phyloP scores from a whole-genome alignment of 2,329 filamentous ascomycete species.

The Xylaria sp. region DNA sequence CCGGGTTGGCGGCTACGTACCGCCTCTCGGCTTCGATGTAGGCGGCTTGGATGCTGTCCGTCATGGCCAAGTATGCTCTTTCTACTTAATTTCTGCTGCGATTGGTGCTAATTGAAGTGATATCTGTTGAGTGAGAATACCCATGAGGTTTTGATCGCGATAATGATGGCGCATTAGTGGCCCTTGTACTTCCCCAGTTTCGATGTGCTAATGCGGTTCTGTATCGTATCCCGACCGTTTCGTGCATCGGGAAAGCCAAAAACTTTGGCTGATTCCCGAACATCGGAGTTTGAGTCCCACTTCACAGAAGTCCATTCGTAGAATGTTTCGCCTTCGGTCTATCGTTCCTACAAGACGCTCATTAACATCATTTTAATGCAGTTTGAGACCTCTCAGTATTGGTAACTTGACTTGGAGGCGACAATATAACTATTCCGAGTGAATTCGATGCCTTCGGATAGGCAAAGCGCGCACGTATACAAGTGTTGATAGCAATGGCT shows the following conservation, averaged over 20 bases:
- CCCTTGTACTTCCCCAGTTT: not conserved
- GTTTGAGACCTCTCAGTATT: not conserved
- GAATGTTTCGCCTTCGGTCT: not conserved
- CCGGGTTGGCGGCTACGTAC: constrained; percentile 53
- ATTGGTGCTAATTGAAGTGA: not conserved
- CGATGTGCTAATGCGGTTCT: not conserved
- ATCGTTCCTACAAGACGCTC: not conserved
- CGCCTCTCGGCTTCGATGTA: constrained; percentile 50
- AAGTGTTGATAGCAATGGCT: not conserved
- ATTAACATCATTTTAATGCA: not conserved
- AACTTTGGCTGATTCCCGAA: constrained; percentile 22
- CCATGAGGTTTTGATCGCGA: not conserved
- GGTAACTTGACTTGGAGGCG: not conserved
- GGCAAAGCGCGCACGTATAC: not conserved
- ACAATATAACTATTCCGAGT: not conserved
- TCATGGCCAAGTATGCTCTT: constrained; percentile 24
- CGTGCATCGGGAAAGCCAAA: constrained; percentile 18
- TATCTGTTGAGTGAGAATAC: not conserved
- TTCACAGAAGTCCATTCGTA: not conserved
- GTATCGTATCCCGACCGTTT: constrained; percentile 1
- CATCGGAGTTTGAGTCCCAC: constrained; percentile 12
- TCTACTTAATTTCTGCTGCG: constrained; percentile 8
- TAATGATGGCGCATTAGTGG: not conserved
- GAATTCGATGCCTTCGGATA: not conserved
- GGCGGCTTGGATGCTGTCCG: constrained; percentile 43